Conservation (phyloP, 177 flowering plant species). For the Vitis hybrid region DNA sequence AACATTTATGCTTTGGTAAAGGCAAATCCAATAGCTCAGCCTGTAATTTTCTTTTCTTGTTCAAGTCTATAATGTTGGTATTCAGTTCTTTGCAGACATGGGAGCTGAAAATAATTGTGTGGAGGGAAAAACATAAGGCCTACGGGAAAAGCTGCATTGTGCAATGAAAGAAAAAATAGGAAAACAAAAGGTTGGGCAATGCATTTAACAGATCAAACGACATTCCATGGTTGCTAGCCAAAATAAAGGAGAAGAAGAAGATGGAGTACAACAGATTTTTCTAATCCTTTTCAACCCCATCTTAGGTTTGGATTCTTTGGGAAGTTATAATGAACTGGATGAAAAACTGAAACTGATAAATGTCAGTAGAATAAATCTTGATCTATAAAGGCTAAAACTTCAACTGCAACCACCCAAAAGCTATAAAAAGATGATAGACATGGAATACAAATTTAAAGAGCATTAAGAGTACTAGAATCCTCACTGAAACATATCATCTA, state of each 20-base stretch:
- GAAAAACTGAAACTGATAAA: too few relatives aligned
- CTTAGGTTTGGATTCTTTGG: too few relatives aligned
- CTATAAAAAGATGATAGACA: too few relatives aligned
- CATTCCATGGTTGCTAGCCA: not conserved
- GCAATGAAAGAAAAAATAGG: not conserved
- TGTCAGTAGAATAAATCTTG: too few relatives aligned
- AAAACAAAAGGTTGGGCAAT: too few relatives aligned
- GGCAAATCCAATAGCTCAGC: constrained; percentile 49
- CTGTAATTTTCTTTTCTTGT: constrained; percentile 60
- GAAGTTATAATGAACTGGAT: too few relatives aligned
- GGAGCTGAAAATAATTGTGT: constrained; percentile 19
- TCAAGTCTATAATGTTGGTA: constrained; percentile 18
- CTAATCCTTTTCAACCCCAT: too few relatives aligned
- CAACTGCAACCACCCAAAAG: too few relatives aligned
- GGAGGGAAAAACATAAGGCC: not conserved
- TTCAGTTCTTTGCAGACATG: constrained; percentile 3
- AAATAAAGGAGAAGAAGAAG: not conserved
- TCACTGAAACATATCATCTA: too few relatives aligned
- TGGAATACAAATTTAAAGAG: too few relatives aligned
- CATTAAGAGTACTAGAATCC: too few relatives aligned
- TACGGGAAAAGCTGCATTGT: not conserved
- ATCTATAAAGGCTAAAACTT: too few relatives aligned
- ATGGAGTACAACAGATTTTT: not conserved
- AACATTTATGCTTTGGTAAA: constrained; percentile 49
- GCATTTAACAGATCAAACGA: not conserved